phyloP scores from a whole-genome alignment of 768 basidiomycete genomes.

The Ephemerocybe angulata region DNA sequence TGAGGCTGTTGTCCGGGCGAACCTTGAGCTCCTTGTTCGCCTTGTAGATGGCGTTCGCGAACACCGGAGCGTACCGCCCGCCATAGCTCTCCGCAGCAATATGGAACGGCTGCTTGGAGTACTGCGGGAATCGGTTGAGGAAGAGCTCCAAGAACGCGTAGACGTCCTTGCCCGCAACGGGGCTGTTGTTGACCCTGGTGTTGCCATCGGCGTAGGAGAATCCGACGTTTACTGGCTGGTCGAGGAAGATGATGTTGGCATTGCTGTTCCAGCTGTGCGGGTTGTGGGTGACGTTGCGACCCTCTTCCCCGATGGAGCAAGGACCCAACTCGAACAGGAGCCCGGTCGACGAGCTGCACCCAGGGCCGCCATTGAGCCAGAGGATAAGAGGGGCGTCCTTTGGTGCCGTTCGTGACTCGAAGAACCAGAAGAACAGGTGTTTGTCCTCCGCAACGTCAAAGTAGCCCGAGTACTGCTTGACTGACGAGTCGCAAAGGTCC shows the following conservation, averaged over 20 bases:
- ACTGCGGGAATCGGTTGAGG: conserved; percentile 72
- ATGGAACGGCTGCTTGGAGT: conserved; percentile 68
- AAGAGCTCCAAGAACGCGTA: conserved; percentile 82
- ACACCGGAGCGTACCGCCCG: conserved; percentile 81
- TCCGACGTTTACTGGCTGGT: conserved; percentile 86
- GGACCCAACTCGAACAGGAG: conserved; percentile 92
- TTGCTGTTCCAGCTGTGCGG: conserved; percentile 81
- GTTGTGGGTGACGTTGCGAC: conserved; percentile 69
- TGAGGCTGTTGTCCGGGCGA: conserved; percentile 43
- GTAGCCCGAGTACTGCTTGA: conserved; percentile 81
- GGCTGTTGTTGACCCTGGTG: conserved; percentile 71
- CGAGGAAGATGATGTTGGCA: conserved; percentile 75
- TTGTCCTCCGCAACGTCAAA: conserved; percentile 76
- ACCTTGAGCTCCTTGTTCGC: conserved; percentile 62
- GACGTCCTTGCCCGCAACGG: conserved; percentile 87
- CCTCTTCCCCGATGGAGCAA: conserved; percentile 67
- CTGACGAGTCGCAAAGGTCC: conserved; percentile 72
- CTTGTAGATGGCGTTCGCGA: conserved; percentile 77
- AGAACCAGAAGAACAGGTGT: conserved; percentile 93
- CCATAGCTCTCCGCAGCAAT: conserved; percentile 78
- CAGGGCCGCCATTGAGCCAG: conserved; percentile 86
- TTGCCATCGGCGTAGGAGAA: conserved; percentile 82
- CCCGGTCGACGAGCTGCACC: conserved; percentile 74
- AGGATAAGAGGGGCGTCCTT: conserved; percentile 77
- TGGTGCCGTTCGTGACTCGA: conserved; percentile 77